phyloP scores from a whole-genome alignment of 768 basidiomycete species.

The Rickenella mellea region DNA sequence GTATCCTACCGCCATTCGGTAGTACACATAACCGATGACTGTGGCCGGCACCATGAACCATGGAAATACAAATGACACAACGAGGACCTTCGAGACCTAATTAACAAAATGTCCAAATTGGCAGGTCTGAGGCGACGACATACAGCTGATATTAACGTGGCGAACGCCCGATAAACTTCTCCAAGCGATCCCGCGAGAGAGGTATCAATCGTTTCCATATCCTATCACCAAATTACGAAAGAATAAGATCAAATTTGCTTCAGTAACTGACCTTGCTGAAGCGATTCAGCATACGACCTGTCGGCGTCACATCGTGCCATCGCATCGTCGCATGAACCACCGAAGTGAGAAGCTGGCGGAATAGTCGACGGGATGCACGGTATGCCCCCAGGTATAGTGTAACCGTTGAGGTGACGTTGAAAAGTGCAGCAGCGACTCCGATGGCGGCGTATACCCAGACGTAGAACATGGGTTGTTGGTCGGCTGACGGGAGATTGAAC shows the following conservation, averaged over 20 bases:
- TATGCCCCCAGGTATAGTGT: constrained; percentile 56
- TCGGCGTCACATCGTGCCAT: constrained; percentile 77
- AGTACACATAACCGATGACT: constrained; percentile 5
- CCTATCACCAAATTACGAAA: no score
- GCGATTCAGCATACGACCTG: constrained; percentile 34
- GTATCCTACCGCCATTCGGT: constrained; percentile 10
- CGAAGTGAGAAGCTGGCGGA: constrained; percentile 47
- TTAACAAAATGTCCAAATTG: no score
- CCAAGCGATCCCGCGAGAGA: constrained; percentile 4
- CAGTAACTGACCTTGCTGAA: no score
- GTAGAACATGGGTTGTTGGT: constrained; percentile 61
- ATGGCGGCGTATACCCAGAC: constrained; percentile 59
- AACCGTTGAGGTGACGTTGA: constrained; percentile 34
- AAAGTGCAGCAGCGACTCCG: constrained; percentile 37
- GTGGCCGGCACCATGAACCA: constrained; percentile 5
- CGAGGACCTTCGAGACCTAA: constrained; percentile 35
- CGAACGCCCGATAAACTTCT: constrained; percentile 5
- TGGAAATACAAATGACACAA: constrained; percentile 26
- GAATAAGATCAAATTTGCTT: no score
- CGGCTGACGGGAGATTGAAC: constrained; percentile 23
- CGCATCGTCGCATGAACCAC: constrained; percentile 80
- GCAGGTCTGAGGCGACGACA: no score
- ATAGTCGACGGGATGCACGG: constrained; percentile 27
- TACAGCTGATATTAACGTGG: constrained; percentile 12
- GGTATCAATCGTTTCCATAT: constrained; percentile 17